Evolutionary conservation across 228 moss, liverwort and hornwort species (phyloP), one percentile per base, ranked within the genome.

Genomic region (Sphagnum magellanicum): DNA sequence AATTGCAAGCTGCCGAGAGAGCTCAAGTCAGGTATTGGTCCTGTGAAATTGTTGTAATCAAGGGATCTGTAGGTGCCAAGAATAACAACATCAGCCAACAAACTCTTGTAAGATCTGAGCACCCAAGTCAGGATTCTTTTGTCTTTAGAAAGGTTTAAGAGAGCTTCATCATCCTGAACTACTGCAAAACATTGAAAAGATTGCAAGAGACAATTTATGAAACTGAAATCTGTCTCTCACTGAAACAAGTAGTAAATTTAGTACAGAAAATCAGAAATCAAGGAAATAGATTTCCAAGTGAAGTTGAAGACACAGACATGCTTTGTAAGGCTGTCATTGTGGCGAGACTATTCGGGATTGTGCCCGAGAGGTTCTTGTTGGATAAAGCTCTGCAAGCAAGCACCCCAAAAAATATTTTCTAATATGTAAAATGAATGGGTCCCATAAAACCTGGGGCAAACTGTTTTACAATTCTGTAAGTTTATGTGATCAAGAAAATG

Each of bases 1-100:
- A 66, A 63, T 55, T 74, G 68, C 50, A 85, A 60, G 8, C 11
- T 60, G 15, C 55, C 51, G 50, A 85, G 73, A 53, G 52, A 65
- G 70, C 76, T 72, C 6, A 86, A 64, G 71, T 80, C 77, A 16
- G 83, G 86, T 46, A 86, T 71, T 48, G 4, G 63, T 5, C 82
- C 86, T 3, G 70, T 77, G 4, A 86, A 61, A 52, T 70, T 14
- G 32, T 86, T 86, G 68, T 70, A 68, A 63, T 82, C 82, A 49
- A 86, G 77, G 74, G 66, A 75, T 4, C 61, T 70, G 70, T 53
- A 53, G 55, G 32, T 32, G 32, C 2, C 32, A 32, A 32, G 32
- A 32, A 32, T 32, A 32, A 32, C 32, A 32, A 32, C 32, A 32
- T 32, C 32, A 32, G 32, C 32, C 32, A 32, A 32, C 32, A 32